phyloP scores from a whole-genome alignment of 768 basidiomycete genomes.

The Boletellus ananas region DNA sequence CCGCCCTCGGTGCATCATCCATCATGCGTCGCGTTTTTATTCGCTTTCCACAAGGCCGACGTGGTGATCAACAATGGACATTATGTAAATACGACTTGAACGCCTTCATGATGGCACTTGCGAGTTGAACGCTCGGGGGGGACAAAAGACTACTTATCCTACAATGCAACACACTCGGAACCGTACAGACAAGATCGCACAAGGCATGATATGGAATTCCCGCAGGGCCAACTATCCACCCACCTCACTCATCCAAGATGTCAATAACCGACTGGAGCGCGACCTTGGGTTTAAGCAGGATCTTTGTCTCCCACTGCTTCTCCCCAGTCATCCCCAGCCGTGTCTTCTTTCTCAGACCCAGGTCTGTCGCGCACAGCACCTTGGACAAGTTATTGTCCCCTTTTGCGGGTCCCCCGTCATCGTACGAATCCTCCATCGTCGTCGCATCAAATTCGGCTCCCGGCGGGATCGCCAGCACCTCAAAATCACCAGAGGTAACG shows the following conservation, averaged over 20 bases:
- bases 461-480: constrained; percentile 27
- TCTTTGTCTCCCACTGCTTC: constrained; percentile 29
- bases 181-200: neutral
- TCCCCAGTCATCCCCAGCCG: constrained; percentile 24
- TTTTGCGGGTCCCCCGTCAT: constrained; percentile 20
- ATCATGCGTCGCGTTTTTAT: no score
- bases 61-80: no score
- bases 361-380: constrained; percentile 36
- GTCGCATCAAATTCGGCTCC: constrained; percentile 22
- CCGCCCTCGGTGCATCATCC: no score
- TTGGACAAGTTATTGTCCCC: constrained; percentile 4
- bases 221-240: no score
- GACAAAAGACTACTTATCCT: neutral
- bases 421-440: constrained; percentile 32
- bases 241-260: constrained; percentile 28
- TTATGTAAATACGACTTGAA: no score
- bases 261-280: constrained; percentile 36
- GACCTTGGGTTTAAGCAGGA: constrained; percentile 38
- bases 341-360: constrained; percentile 34
- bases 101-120: no score
- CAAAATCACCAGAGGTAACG: constrained; percentile 30
- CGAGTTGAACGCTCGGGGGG: no score
- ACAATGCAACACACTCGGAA: neutral
- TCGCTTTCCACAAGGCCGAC: no score
- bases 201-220: no score